Percentiles rank a stretch among this genome's conserved stretches.
phyloP scores from a whole-genome alignment of 495 filamentous ascomycete genomes.

The Aspergillus campestris region DNA sequence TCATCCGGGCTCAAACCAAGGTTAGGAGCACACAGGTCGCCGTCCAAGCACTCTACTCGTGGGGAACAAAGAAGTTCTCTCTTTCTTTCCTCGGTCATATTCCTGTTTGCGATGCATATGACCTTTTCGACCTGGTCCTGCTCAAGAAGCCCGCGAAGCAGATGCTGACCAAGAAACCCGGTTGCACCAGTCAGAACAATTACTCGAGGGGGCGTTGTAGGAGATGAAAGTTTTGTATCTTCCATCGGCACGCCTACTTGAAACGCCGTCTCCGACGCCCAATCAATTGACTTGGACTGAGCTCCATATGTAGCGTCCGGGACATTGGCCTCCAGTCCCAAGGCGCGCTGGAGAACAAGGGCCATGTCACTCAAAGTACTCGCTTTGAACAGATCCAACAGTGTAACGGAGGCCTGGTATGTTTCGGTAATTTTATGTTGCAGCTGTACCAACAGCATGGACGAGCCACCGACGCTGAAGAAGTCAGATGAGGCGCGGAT shows the following conservation, averaged over 20 bases:
- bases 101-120: slow-evolving; percentile 27
- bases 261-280: slow-evolving; percentile 9
- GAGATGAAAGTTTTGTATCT: neutral
- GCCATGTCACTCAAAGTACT: slow-evolving; percentile 31
- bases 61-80: slow-evolving; percentile 1
- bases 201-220: neutral
- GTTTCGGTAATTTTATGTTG: slow-evolving; percentile 16
- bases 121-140: slow-evolving; percentile 12
- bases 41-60: slow-evolving; percentile 28
- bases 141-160: slow-evolving; percentile 19
- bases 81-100: neutral
- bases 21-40: slow-evolving; percentile 21
- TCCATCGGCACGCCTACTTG: no score
- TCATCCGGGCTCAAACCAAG: slow-evolving; percentile 30
- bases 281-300: slow-evolving; percentile 9
- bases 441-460: slow-evolving; percentile 24
- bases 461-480: slow-evolving; percentile 33
- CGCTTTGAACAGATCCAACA: slow-evolving; percentile 26
- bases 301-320: no score
- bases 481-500: slow-evolving; percentile 22
- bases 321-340: neutral
- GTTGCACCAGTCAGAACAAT: slow-evolving; percentile 30
- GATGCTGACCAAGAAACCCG: slow-evolving; percentile 23
- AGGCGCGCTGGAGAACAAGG: no score
- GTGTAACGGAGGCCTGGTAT: slow-evolving; percentile 13